Percentiles rank a stretch among this genome's conserved stretches.
phyloP scores from a whole-genome alignment of 345 rosid genomes.

The Populus simonii region DNA sequence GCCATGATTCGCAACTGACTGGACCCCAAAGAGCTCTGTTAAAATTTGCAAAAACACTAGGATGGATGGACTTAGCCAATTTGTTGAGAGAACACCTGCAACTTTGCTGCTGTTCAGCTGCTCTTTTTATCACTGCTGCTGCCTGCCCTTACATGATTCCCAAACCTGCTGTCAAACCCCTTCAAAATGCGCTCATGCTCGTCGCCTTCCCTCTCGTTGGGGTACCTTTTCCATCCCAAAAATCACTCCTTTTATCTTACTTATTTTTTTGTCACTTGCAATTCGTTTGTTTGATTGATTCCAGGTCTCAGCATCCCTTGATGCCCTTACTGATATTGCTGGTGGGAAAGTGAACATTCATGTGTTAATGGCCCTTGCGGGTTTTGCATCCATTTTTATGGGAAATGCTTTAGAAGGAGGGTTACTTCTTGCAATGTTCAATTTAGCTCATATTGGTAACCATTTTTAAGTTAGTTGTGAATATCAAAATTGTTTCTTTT shows the following conservation, averaged over 20 bases:
- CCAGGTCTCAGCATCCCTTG: constrained; percentile 89
- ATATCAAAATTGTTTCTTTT: not conserved
- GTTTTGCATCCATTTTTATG: constrained; percentile 92
- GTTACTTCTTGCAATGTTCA: constrained; percentile 91
- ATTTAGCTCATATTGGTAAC: constrained; percentile 91
- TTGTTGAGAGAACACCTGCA: constrained; percentile 79
- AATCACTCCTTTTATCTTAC: not conserved
- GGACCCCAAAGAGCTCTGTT: constrained; percentile 49
- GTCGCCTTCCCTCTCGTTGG: constrained; percentile 90
- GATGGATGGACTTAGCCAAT: constrained; percentile 80
- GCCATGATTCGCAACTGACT: constrained; percentile 37
- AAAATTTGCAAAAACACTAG: constrained; percentile 56
- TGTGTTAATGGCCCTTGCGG: constrained; percentile 94
- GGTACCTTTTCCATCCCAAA: constrained; percentile 35
- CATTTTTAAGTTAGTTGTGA: constrained; percentile 8
- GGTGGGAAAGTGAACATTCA: constrained; percentile 95
- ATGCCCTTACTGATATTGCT: constrained; percentile 80
- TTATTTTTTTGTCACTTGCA: not conserved
- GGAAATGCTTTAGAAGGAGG: constrained; percentile 97
- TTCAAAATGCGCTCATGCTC: constrained; percentile 61
- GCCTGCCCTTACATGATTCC: constrained; percentile 71
- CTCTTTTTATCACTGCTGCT: constrained; percentile 67
- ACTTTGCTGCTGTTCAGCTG: constrained; percentile 74
- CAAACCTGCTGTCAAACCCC: constrained; percentile 51
- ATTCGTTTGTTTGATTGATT: not conserved